A percentile compares a stretch with the other conserved stretches of the same genome.
Evolutionary conservation across 345 rosid species (phyloP).

Genomic region (Syzygium jambos): DNA sequence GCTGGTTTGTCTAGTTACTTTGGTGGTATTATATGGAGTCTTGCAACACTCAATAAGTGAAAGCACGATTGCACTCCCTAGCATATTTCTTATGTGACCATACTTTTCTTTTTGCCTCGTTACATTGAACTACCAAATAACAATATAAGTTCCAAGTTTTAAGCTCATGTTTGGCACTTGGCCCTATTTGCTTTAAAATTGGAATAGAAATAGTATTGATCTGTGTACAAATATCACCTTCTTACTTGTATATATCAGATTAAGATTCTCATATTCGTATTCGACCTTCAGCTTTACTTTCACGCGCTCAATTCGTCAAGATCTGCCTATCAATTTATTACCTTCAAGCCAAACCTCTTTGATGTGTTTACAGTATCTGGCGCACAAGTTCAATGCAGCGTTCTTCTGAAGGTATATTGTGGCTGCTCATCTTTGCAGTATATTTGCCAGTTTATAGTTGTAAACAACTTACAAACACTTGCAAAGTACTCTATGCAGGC

Average conservation of each 20-base stretch:
- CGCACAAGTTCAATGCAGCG: conserved; percentile 54
- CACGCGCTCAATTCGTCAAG: conserved; percentile 77
- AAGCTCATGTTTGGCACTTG: background rate
- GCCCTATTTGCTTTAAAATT: background rate
- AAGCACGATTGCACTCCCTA: background rate
- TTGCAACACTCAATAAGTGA: background rate
- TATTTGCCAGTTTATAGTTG: background rate
- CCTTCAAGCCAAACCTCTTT: conserved; percentile 60
- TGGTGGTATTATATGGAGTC: background rate
- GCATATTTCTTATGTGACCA: too few species aligned
- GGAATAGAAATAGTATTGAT: too few species aligned
- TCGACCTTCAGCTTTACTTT: conserved; percentile 41
- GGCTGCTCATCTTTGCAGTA: background rate
- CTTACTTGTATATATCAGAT: fast-evolving
- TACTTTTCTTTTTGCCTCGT: too few species aligned
- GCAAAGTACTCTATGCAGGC: conserved; percentile 25
- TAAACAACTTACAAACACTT: background rate
- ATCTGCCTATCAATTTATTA: conserved; percentile 61
- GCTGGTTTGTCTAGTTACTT: background rate
- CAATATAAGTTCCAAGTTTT: background rate
- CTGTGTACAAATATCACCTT: background rate
- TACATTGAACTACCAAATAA: too few species aligned
- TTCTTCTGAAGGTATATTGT: conserved; percentile 58
- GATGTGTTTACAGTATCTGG: conserved; percentile 47
- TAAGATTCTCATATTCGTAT: background rate